Conservation (phyloP, 2,329 filamentous ascomycete genomes). For the Aspergillus vadensis region DNA sequence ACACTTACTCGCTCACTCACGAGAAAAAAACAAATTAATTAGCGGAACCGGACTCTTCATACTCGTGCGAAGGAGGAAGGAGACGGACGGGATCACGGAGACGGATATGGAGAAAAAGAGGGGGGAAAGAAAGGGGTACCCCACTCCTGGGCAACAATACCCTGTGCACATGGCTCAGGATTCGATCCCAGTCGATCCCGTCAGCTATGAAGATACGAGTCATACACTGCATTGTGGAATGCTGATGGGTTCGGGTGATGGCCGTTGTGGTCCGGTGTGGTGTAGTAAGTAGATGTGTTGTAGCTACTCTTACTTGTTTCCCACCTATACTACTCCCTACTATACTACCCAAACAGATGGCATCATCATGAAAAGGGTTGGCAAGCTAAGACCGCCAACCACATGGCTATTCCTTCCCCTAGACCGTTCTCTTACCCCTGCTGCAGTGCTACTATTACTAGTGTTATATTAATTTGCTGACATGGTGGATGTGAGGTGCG, state of each 20-base stretch:
- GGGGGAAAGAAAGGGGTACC: background rate
- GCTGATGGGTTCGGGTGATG: background rate
- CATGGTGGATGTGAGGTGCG: background rate
- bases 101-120: background rate
- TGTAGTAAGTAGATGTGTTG: no score
- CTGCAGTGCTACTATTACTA: background rate
- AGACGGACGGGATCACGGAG: background rate
- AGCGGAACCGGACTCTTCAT: background rate
- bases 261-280: background rate
- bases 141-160: background rate
- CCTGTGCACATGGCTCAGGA: conserved; percentile 7
- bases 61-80: background rate
- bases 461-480: background rate
- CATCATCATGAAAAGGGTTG: background rate
- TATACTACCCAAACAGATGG: background rate
- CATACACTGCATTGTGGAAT: background rate
- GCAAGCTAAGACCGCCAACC: background rate
- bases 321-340: no score
- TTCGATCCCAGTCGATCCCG: conserved; percentile 7
- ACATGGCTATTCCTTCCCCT: background rate
- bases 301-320: no score
- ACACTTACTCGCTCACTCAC: no score
- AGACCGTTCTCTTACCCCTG: background rate
- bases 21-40: background rate
- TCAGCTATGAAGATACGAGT: conserved; percentile 1